Base-by-base conservation (phyloP, 805 yeast species). In the Priceomyces melissophilus region DNA sequence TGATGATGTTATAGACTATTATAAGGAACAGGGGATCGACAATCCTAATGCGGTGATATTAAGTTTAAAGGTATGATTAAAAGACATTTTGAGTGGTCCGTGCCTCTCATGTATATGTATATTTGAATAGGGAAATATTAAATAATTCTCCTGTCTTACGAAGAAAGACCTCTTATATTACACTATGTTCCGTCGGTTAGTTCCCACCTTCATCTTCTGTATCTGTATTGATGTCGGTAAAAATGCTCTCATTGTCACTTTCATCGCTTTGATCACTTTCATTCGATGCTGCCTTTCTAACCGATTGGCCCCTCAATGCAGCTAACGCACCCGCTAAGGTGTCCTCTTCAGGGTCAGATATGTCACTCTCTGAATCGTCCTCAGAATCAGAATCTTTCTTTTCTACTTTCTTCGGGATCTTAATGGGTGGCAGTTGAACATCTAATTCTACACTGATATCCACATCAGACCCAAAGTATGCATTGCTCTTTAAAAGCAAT, bases 401-500 rank as follows among this genome's bases (percentile, higher is more conserved):
- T 35, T 46, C 44, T 9, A 45, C 41, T 26, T 44, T 43, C 16
- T 43, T 39, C 13, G 49, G 49, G 11, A 13, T 57, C 37, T 82
- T 76, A 16, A 35, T 25, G 27, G 82, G 76, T 2, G 55, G 53
- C 15, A 78, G 72, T 50, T 76, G 71, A 28, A 90, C 95, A n/a
- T 75, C 69, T 82, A 90, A 75, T 16, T 67, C 66, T 36, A 87
- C 63, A 8, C 90, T 84, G 45, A 82, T 75, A 48, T 83, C 87
- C 16, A 87, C 59, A 58, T 91, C 97, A 13, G 78, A 65, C 4
- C 96, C 96, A 59, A 87, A 87, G 60, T 87, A 90, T 34, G 85
- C 81, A 39, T 85, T 75, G 41, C 85, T 82, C 55, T 81, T 79
- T 55, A 91, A 61, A 16, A 81, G 65, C 12, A 90, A 68, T 64